Percentiles rank a stretch among this genome's conserved stretches.
These are phyloP conservation scores for Sphagnum fallax DNA, from an alignment of 228 moss, liverwort and hornwort genomes.

Conservation along the genomic window DNA sequence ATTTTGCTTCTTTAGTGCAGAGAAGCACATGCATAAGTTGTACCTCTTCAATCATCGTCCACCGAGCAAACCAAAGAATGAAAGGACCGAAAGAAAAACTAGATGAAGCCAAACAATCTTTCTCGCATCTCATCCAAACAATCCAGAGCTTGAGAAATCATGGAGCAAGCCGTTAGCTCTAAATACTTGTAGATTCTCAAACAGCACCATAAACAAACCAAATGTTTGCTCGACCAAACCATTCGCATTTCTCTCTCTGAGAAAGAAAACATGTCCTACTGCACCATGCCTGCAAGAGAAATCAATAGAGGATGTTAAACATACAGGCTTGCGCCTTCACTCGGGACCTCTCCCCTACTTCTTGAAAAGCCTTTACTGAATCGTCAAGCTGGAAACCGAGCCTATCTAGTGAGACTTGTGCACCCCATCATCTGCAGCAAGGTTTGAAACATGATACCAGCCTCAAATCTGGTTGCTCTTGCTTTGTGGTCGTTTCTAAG, in stretches of 20 bases:
- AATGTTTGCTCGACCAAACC: background rate
- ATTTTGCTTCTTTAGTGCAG: too few relatives aligned
- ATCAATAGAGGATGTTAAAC: constrained; percentile 45
- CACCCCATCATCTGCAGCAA: too few relatives aligned
- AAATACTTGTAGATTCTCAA: too few relatives aligned
- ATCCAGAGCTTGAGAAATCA: constrained; percentile 46
- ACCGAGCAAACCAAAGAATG: constrained; percentile 46
- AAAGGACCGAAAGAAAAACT: constrained; percentile 48
- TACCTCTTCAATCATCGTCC: constrained; percentile 62
- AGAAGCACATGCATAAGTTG: constrained; percentile 1
- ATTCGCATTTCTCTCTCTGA: background rate
- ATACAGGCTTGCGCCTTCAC: constrained; percentile 26
- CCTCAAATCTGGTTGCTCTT: too few relatives aligned
- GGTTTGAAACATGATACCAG: too few relatives aligned
- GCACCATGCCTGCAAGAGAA: constrained; percentile 49
- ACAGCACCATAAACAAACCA: too few relatives aligned
- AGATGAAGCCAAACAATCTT: constrained; percentile 26
- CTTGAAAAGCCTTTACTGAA: constrained; percentile 43
- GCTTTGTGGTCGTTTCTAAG: too few relatives aligned
- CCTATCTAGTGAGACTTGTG: background rate
- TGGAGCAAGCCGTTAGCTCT: constrained; percentile 1
- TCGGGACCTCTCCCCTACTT: constrained; percentile 29
- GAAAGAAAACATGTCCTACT: constrained; percentile 13
- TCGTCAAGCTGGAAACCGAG: constrained; percentile 27
- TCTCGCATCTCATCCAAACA: constrained; percentile 59